Base-by-base conservation (phyloP, 805 yeast species). In the Lachancea mirantina region DNA sequence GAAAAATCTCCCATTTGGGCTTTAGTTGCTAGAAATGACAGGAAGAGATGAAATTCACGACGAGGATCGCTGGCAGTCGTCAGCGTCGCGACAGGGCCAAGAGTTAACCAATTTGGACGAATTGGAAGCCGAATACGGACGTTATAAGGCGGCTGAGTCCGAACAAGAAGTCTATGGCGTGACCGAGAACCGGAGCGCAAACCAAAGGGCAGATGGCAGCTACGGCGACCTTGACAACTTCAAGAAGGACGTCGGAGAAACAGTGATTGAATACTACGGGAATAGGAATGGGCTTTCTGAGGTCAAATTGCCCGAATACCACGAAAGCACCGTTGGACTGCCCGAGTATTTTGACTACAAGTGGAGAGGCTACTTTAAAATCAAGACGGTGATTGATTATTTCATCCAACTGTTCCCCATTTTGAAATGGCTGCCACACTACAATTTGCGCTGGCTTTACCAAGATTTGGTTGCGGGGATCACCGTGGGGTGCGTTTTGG, bases 401-500 rank as follows among this genome's bases (percentile, higher is more conserved):
- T 32, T 78, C 2, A 39, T 59, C 8, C 78, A 88, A 1, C 52
- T 85, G 16, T 83, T 88, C 54, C 96, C 96, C 2, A 76, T 88
- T 22, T 55, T 74, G 8, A 62, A 67, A n/a, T 88, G 96, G 96
- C 74, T 87, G 28, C 71, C 78, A 36, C 84, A 84, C 52, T 88
- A 88, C 61, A 88, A 88, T 52, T 48, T 67, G 8, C 68, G 70
- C 18, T 88, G 96, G 96, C 61, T 79, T 10, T 74, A 74, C 37
- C 74, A 84, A 19, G 96, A 88, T 59, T 57, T 88, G 41, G 77
- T 87, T 35, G 95, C 96, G 2, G 96, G 96, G 55, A 69, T 88
- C 39, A 84, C 96, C 1, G 95, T 88, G 14, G 96, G 96, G 27
- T 76, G 83, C 40, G 96, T 88, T 13, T 69, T 87, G 44, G 95